These are phyloP conservation scores for Termitomyces sp. DNA, from an alignment of 1,284 basidiomycete genomes.

Conservation along the genomic window DNA sequence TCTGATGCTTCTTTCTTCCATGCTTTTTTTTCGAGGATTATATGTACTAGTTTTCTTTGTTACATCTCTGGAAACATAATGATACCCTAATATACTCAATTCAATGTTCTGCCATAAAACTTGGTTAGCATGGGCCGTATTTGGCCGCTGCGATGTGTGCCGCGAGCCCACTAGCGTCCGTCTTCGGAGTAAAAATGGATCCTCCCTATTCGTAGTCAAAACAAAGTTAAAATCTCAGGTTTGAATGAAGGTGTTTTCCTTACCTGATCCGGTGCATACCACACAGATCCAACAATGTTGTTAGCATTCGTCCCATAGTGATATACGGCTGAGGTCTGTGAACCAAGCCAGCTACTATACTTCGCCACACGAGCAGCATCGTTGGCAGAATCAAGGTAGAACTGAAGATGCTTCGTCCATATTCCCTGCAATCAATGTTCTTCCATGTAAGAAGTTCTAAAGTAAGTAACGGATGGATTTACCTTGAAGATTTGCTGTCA, in stretches of 20 bases:
- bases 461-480: not conserved
- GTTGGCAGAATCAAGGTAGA: slow-evolving; percentile 37
- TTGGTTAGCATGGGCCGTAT: slow-evolving; percentile 29
- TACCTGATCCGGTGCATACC: slow-evolving; percentile 40
- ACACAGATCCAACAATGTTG: slow-evolving; percentile 43
- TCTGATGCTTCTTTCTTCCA: slow-evolving; percentile 4
- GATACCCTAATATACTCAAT: slow-evolving; percentile 5
- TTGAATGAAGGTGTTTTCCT: not conserved
- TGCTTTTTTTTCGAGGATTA: slow-evolving; percentile 8
- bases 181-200: slow-evolving; percentile 37
- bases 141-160: slow-evolving; percentile 38
- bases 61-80: slow-evolving; percentile 5
- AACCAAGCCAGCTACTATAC: slow-evolving; percentile 36
- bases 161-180: slow-evolving; percentile 34
- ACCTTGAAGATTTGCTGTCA: slow-evolving; percentile 45
- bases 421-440: slow-evolving; percentile 28
- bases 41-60: slow-evolving; percentile 8
- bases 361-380: slow-evolving; percentile 32
- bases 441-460: not conserved
- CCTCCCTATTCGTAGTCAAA: slow-evolving; percentile 27
- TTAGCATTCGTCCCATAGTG: slow-evolving; percentile 33
- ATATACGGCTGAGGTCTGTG: slow-evolving; percentile 36
- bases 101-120: slow-evolving; percentile 1
- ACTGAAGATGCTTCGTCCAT: slow-evolving; percentile 42
- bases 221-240: no score